Base-by-base conservation (phyloP, 2,329 filamentous ascomycete genomes). In the Phialocephala sp. region DNA sequence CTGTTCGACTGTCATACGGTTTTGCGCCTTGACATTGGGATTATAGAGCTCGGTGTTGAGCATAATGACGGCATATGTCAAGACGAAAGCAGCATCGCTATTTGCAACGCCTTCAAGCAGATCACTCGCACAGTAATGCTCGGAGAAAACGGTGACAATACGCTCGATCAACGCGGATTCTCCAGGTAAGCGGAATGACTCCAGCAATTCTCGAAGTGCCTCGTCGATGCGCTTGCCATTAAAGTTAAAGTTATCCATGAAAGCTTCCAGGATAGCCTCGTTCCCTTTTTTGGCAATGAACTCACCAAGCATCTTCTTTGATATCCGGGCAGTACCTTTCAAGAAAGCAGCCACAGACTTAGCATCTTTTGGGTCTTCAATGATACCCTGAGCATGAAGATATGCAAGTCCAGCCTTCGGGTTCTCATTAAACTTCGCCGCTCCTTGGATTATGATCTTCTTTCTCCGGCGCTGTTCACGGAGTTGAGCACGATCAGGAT, bases 1-100 rank as follows among this genome's bases (percentile, higher is more conserved):
- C 72, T 94, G 91, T 62, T 88, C 84, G 50, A 89, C 84, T 1
- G 89, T 88, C 95, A 99, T 99, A 47, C 94, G 91, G 74, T 91
- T 91, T 72, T 88, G 83, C 1, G 84, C 79, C 72, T 88, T 93
- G 68, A 98, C 79, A 72, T 97, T 98, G 0, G 93, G 94, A 74
- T 97, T 99, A 78, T 98, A 95, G 73, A 96, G 91, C 76, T 99
- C 95, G 0, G 94, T 97, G 75, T 99, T 99, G 64, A 99, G 82
- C 87, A 99, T 93, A 77, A 99, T 97, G 74, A 97, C 96, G 43
- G 94, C 95, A 76, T 99, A 99, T 0, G 92, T 94, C 60, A 99
- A 82, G 57, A 99, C 88, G 74, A 92, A 99, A 24, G 95, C 89
- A 8, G 93, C 89, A 77, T 99, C 95, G 72, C 92, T 91, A 74